Evolutionary conservation across 2,329 filamentous ascomycete species (phyloP), one percentile per base, ranked within the genome.

Genomic region (Alternaria longipes): DNA sequence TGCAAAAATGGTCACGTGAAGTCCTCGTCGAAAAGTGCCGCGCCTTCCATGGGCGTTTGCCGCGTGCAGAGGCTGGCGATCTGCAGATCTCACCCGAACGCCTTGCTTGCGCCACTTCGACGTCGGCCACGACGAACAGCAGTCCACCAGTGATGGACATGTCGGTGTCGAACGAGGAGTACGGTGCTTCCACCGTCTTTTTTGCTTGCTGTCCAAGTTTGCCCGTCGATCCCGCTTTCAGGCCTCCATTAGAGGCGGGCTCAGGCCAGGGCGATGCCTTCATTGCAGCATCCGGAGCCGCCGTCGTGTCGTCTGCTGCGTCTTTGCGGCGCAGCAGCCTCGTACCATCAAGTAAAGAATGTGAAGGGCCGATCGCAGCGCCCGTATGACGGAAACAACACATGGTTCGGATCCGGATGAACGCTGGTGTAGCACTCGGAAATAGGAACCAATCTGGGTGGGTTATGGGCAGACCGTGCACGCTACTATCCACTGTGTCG

Each of bases 261-360:
- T 44, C n/a, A 32, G 16, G 24, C 18, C 30, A 20, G 38, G 12
- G 8, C 14, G 34, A 44, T 42, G 14, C 16, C 50, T 53, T 41
- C n/a, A 2, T 9, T 7, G 6, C 28, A 7, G 8, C 6, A 30
- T 30, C 28, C 28, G 34, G 7, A 53, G 11, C 28, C 34, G 38
- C 38, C 28, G 18, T 32, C 38, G 38, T 38, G 20, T 46, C 30
- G 20, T 55, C 22, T 36, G 20, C 52, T 55, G 42, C 14, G 7
- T 38, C 30, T 46, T 46, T 28, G 52, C 52, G 42, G 52, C 52
- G 30, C 41, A 55, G 51, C 40, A 24, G 14, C 20, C 14, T 47
- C 14, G 20, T 16, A 44, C 42, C 34, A 55, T 45, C 24, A 22
- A 38, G 18, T 51, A 20, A 40, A 26, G 32, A 40, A 26, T 18